These are phyloP conservation scores for Millerozyma miso DNA, from an alignment of 805 yeast species.

Conservation along the genomic window DNA sequence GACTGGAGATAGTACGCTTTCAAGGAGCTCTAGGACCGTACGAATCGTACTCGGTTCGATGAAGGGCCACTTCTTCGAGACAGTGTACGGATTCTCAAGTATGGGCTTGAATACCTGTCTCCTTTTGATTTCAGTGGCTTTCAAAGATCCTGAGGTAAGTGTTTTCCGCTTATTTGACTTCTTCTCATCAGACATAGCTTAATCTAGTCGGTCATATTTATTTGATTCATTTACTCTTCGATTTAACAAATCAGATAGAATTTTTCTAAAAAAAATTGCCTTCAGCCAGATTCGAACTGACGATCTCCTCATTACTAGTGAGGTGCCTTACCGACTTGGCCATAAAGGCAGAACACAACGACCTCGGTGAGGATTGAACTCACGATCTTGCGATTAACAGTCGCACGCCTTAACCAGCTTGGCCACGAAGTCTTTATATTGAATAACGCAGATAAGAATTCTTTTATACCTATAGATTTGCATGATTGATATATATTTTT, in stretches of 20 bases:
- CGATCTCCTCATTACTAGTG: constrained; percentile 10
- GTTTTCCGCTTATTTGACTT: constrained; percentile 3
- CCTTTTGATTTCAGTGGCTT: constrained; percentile 45
- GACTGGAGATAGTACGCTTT: constrained; percentile 28
- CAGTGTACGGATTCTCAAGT: constrained; percentile 59
- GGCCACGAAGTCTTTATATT: constrained; percentile 3
- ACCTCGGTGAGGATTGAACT: constrained; percentile 5
- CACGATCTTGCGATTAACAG: constrained; percentile 4
- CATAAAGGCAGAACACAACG: constrained; percentile 1
- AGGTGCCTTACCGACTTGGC: constrained; percentile 9
- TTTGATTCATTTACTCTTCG: no score
- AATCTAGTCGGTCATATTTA: background rate
- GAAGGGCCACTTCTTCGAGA: constrained; percentile 38
- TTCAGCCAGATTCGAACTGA: constrained; percentile 10
- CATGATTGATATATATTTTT: no score
- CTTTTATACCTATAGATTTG: background rate
- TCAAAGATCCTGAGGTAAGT: constrained; percentile 34
- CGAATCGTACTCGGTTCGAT: constrained; percentile 33
- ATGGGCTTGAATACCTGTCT: constrained; percentile 62
- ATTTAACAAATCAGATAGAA: no score
- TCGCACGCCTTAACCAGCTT: constrained; percentile 4
- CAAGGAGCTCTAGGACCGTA: constrained; percentile 34
- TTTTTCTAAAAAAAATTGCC: constrained; percentile 4
- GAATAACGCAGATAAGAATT: background rate
- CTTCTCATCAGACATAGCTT: background rate